Percentiles rank a stretch among this genome's conserved stretches.
phyloP scores from a whole-genome alignment of 2,329 filamentous ascomycete genomes.

The Pestalotiopsis sp. region DNA sequence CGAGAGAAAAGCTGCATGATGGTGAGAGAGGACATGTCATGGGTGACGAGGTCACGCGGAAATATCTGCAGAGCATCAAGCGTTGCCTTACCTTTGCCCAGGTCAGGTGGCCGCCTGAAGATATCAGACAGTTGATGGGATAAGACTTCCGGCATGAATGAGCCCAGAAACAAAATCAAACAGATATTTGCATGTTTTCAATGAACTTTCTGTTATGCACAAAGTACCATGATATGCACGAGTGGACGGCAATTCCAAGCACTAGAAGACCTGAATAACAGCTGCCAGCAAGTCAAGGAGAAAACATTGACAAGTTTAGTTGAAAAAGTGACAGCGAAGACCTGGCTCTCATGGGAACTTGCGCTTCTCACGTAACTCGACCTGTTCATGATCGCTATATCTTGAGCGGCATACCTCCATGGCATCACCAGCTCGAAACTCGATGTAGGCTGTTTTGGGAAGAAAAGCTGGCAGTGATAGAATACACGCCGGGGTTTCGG shows the following conservation, averaged over 20 bases:
- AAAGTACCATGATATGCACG: no score
- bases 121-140: constrained; percentile 93
- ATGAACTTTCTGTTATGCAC: not conserved
- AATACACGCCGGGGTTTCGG: not conserved
- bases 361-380: no score
- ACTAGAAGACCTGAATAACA: no score
- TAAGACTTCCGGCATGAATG: constrained; percentile 32
- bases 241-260: no score
- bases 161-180: not conserved
- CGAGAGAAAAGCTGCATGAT: constrained; percentile 91
- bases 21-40: constrained; percentile 90
- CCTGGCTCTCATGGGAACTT: no score
- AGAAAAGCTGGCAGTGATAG: not conserved
- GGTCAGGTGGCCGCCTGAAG: constrained; percentile 91
- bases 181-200: not conserved
- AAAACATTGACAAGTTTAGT: not conserved
- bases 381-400: no score
- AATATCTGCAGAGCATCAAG: constrained; percentile 98
- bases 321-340: no score
- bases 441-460: no score
- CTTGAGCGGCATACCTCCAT: no score
- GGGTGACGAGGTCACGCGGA: constrained; percentile 93
- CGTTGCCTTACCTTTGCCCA: constrained; percentile 94
- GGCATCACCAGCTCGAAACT: no score
- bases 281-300: not conserved